Evolutionary conservation across 495 filamentous ascomycete genomes (phyloP).

Genomic region (Friedmanniomyces simplex): DNA sequence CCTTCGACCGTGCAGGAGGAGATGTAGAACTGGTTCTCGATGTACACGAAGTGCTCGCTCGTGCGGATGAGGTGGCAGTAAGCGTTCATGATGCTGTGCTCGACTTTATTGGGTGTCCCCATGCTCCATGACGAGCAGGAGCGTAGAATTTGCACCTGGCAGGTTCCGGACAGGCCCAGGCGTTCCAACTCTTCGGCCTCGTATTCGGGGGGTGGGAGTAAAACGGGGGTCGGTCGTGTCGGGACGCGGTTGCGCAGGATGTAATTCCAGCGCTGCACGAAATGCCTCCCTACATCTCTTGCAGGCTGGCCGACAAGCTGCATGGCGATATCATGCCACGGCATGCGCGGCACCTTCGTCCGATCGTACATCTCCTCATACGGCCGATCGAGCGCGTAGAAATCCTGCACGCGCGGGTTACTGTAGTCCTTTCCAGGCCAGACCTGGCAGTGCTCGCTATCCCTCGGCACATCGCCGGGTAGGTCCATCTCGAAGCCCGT

Average conservation of each 20-base stretch:
- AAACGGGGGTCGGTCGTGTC: constrained; percentile 83
- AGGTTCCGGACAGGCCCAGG: constrained; percentile 81
- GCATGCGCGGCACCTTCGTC: constrained; percentile 80
- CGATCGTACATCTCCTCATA: constrained; percentile 99
- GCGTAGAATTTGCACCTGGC: constrained; percentile 90
- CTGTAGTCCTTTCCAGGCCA: constrained; percentile 99
- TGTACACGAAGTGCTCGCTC: constrained; percentile 96
- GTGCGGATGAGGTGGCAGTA: constrained; percentile 91
- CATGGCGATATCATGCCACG: constrained; percentile 99
- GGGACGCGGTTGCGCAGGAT: constrained; percentile 89
- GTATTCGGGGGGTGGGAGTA: constrained; percentile 89
- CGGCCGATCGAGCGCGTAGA: constrained; percentile 84
- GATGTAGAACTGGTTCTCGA: constrained; percentile 99
- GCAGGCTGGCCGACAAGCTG: constrained; percentile 96
- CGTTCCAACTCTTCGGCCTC: constrained; percentile 73
- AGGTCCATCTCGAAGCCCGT: constrained; percentile 80
- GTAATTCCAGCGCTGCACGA: constrained; percentile 99
- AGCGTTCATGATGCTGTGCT: constrained; percentile 91
- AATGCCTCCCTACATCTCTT: constrained; percentile 86
- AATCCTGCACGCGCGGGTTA: constrained; percentile 90
- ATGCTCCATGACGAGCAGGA: constrained; percentile 87
- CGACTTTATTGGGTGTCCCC: constrained; percentile 67
- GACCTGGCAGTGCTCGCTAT: constrained; percentile 87
- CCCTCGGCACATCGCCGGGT: constrained; percentile 52
- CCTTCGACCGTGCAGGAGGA: constrained; percentile 83